phyloP scores from a whole-genome alignment of 1,284 basidiomycete genomes.

The Tilletiopsis washingtonensis region DNA sequence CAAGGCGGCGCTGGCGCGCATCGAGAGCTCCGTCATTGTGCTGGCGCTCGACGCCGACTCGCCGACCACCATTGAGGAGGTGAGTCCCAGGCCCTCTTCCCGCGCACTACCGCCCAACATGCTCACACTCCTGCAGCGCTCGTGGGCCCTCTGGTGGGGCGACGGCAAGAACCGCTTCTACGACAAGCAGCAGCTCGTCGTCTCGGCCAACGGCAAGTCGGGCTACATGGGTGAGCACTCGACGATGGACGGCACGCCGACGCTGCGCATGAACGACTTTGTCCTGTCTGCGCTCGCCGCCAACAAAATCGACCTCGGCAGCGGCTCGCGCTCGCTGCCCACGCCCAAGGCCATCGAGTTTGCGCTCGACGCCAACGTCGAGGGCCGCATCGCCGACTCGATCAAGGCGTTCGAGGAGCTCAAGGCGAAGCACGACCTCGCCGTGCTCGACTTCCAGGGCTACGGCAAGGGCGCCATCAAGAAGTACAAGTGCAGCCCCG shows the following conservation, averaged over 20 bases:
- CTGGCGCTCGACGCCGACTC: slow-evolving; percentile 74
- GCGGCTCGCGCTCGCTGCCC: slow-evolving; percentile 54
- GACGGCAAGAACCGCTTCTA: slow-evolving; percentile 89
- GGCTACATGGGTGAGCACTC: slow-evolving; percentile 94
- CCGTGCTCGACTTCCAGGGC: slow-evolving; percentile 75
- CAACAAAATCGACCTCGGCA: slow-evolving; percentile 64
- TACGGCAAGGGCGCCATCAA: slow-evolving; percentile 90
- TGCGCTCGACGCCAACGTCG: slow-evolving; percentile 57
- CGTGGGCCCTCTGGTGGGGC: slow-evolving; percentile 76
- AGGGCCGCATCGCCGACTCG: slow-evolving; percentile 55
- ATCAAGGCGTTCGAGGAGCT: slow-evolving; percentile 68
- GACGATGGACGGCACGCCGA: slow-evolving; percentile 93
- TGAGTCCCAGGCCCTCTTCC: too few species aligned
- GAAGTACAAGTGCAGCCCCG: slow-evolving; percentile 77
- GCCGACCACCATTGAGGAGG: slow-evolving; percentile 72
- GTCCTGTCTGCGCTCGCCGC: slow-evolving; percentile 68
- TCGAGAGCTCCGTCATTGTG: slow-evolving; percentile 82
- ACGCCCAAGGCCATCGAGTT: slow-evolving; percentile 66
- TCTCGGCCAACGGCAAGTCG: slow-evolving; percentile 73
- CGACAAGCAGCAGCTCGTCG: slow-evolving; percentile 81
- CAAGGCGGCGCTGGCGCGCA: slow-evolving; percentile 62
- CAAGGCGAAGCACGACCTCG: slow-evolving; percentile 70
- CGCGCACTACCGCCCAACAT: too few species aligned
- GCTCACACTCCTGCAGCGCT: slow-evolving; percentile 9
- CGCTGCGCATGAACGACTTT: slow-evolving; percentile 91